Base-by-base conservation (phyloP, 2,329 filamentous ascomycete species). In the Ophiocordyceps camponoti-floridani region DNA sequence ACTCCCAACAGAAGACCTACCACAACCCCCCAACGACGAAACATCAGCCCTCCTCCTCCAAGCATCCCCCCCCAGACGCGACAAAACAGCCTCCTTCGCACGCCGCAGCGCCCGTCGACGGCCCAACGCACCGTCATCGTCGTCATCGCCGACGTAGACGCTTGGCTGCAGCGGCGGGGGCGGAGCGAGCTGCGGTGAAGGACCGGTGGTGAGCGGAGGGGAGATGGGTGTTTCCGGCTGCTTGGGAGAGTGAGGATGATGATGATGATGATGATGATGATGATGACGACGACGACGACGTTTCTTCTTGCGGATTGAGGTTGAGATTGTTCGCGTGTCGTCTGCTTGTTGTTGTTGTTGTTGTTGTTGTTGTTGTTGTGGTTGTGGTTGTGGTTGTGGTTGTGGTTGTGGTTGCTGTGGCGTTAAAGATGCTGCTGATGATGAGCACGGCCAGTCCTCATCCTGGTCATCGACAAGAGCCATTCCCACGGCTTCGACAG, bases 71-170 rank as follows among this genome's bases (percentile, higher is more conserved):
- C 66, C 70, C 43, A 80, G 65, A 51, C 77, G 77, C 48, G 64
- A 67, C 45, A 80, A 60, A 12, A 81, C 75, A 1, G 73, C 71
- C 49, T 75, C 73, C 54, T 73, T 75, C 31, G 76, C 77, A 47
- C 72, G 70, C 53, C 68, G 66, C 43, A 81, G 61, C 10, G 74
- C 72, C 50, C 64, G 70, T 4, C 64, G 64, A 46, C 75, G 68
- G 45, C 71, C 68, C 9, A 67, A 68, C 3, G 69, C 64, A 51
- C 79, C 73, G 49, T 79, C 70, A 18, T 37, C 35, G 4, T 79
- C 70, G 19, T 37, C 35, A 9, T 37, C 35, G 35, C 73, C 71
- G 49, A 75, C 64, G 54, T 78, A 79, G 31, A 73, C 68, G 12
- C 70, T 70, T 2, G 75, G 72, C 52, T 73, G 73, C 9, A 79